Evolutionary conservation across 306 rosid species (phyloP), one percentile per base, ranked within the genome.

Genomic region (Canavalia gladiata): DNA sequence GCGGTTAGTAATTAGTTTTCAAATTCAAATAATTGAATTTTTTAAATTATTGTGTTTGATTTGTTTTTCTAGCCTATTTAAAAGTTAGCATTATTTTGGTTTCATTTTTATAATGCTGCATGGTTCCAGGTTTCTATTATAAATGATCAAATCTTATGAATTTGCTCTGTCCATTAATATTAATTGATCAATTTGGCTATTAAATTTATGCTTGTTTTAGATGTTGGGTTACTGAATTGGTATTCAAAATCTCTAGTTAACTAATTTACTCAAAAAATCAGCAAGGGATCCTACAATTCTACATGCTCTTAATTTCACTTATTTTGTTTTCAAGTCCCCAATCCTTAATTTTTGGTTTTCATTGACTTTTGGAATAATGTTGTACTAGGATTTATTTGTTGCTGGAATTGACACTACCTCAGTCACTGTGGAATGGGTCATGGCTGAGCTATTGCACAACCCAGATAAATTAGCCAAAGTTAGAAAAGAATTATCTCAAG

Each of bases 361-460:
- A 37, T 4, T 37, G 41, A 37, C 41, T 37, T 37, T 37, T 18
- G 8, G 25, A 25, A 30, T 30, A 4, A 37, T 37, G 0, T 59
- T 65, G 0, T 8, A 2, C 8, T 7, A 70, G 75, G 45, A 49
- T 31, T 46, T 69, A 49, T 31, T 69, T 69, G 11, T 47, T 30
- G 75, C 30, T 31, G 75, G 43, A 2, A 49, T 12, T 6, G 75
- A 70, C 46, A 31, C 75, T 12, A 70, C 60, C 31, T 12, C 45
- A 30, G 25, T 18, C 25, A 18, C 25, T 18, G 25, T 18, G 25
- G 25, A 18, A 18, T 18, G 25, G 25, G 25, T 18, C 25, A 18
- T 18, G 25, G 25, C 25, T 18, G 25, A 18, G 25, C 25, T 70
- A 7, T 18, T 70, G 0, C 60, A 10, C 3, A 70, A 70, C 7